Evolutionary conservation across 2,329 filamentous ascomycete genomes (phyloP).

Genomic region (Macroventuria anomochaeta): DNA sequence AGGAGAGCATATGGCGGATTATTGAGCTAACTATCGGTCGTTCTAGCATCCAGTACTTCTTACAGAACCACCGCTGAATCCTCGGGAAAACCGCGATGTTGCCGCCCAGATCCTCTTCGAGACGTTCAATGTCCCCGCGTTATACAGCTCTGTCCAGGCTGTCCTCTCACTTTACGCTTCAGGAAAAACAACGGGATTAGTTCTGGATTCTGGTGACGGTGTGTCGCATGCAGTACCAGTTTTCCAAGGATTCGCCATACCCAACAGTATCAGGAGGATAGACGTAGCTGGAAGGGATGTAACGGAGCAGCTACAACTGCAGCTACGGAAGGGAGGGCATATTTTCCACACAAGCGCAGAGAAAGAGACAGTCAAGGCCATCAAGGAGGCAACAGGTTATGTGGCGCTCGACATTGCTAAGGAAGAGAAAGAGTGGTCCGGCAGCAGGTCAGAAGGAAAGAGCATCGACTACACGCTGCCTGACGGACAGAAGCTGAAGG

Average conservation of each 20-base stretch:
- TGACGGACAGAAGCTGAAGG: constrained; percentile 92
- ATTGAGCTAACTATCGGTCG: constrained; percentile 20
- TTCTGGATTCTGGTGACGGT: constrained; percentile 92
- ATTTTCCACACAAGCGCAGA: constrained; percentile 98
- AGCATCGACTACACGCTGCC: constrained; percentile 86
- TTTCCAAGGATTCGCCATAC: constrained; percentile 97
- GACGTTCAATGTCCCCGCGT: constrained; percentile 95
- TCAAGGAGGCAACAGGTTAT: constrained; percentile 95
- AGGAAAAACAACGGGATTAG: constrained; percentile 93
- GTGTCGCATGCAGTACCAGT: constrained; percentile 97
- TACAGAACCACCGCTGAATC: constrained; percentile 95
- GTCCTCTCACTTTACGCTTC: constrained; percentile 95
- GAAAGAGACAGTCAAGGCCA: constrained; percentile 97
- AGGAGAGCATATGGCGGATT: constrained; percentile 9
- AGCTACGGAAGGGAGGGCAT: constrained; percentile 90
- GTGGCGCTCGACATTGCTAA: constrained; percentile 88
- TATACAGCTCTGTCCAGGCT: constrained; percentile 97
- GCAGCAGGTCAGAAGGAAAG: constrained; percentile 77
- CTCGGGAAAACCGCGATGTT: constrained; percentile 91
- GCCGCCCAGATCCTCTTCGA: constrained; percentile 98
- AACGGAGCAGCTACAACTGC: constrained; percentile 89
- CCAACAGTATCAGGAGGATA: constrained; percentile 91
- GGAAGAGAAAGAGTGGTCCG: constrained; percentile 95
- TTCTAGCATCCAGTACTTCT: constrained; percentile 87
- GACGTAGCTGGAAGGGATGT: constrained; percentile 96